Evolutionary conservation across 2,329 filamentous ascomycete species (phyloP), one percentile per base, ranked within the genome.

Genomic region (Fusarium robinianum): DNA sequence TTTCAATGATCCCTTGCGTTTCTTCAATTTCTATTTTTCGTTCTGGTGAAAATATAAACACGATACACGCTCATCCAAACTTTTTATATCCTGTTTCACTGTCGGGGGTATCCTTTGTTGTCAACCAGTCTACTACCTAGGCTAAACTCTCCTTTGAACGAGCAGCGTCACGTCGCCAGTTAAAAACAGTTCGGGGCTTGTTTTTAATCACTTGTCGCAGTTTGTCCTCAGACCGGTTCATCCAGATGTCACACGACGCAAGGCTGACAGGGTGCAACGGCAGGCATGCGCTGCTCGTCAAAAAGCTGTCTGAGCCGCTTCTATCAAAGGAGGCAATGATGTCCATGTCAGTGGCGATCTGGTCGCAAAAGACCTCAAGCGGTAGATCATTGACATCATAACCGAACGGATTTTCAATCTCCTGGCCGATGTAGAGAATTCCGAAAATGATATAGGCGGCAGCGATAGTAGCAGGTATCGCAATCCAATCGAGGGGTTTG

Each of bases 351-450:
- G 77, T 67, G 15, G 85, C 80, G 27, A 94, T 76, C 61, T 90
- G 85, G 24, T 84, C 77, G 69, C 88, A 94, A 73, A 84, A 95
- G 10, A 76, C 72, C 62, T 92, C 88, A 3, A 91, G 75, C 0
- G 86, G 85, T 27, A 91, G 71, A 67, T 94, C 88, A 63, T 94
- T 94, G 57, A 91, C 88, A 52, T 94, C 88, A 53, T 83, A 76
- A 44, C 88, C 88, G 65, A 94, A 94, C 5, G 88, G 88, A 61
- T 94, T 90, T 67, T 94, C 88, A 53, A 94, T 87, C 68, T 94
- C 88, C 51, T 82, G 81, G 25, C 88, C 88, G 59, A 92, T 92
- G 51, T 78, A 72, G 21, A 77, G 71, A 31, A 94, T 80, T 16
- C 87, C 87, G 47, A 94, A 80, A 64, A 94, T 92, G 56, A 94